Conservation (phyloP, 2,329 filamentous ascomycete genomes). For the Exserohilum turcica region DNA sequence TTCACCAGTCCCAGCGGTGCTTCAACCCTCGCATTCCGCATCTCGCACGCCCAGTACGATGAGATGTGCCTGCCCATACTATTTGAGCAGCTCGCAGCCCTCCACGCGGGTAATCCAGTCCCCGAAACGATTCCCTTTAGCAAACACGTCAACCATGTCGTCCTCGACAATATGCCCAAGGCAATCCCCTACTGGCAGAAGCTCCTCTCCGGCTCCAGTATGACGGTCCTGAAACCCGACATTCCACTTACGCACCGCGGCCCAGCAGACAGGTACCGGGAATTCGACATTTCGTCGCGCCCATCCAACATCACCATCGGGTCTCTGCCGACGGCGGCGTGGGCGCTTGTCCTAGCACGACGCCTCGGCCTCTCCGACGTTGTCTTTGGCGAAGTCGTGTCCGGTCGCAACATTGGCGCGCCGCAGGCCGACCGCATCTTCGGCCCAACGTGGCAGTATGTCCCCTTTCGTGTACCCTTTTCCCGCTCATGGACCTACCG, state of each 20-base stretch:
- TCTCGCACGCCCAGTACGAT: constrained; percentile 73
- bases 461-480: constrained; percentile 66
- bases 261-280: constrained; percentile 37
- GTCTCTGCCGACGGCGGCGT: constrained; percentile 69
- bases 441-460: constrained; percentile 71
- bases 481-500: constrained; percentile 51
- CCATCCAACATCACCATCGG: constrained; percentile 64
- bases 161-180: constrained; percentile 51
- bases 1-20: constrained; percentile 63
- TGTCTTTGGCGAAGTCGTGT: constrained; percentile 69
- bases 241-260: constrained; percentile 38
- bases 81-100: constrained; percentile 63
- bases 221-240: constrained; percentile 49
- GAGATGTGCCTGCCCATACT: constrained; percentile 69
- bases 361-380: constrained; percentile 61
- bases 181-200: constrained; percentile 65
- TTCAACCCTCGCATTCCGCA: constrained; percentile 61
- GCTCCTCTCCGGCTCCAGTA: constrained; percentile 61
- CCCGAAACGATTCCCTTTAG: constrained; percentile 50
- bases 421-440: constrained; percentile 62
- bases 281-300: constrained; percentile 49
- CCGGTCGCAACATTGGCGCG: constrained; percentile 65
- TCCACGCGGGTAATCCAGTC: constrained; percentile 52
- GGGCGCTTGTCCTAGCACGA: constrained; percentile 66
- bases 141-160: constrained; percentile 52